phyloP scores from a whole-genome alignment of 345 rosid genomes.

The Luvunga scandens region DNA sequence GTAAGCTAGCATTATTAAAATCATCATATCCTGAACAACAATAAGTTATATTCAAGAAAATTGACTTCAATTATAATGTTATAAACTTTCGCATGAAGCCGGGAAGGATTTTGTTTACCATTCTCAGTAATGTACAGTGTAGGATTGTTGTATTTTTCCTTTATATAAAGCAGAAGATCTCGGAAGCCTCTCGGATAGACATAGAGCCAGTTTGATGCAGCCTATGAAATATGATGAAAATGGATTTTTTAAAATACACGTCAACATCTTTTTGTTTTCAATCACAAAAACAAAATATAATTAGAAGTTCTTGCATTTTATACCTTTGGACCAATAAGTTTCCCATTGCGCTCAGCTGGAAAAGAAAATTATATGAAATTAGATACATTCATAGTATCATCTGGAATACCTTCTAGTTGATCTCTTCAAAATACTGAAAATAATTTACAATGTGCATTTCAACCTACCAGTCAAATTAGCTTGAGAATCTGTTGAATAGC shows the following conservation, averaged over 20 bases:
- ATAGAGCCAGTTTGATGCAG: slow-evolving; percentile 27
- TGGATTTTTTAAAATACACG: too few relatives aligned
- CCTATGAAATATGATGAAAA: slow-evolving; percentile 17
- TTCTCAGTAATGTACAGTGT: slow-evolving; percentile 38
- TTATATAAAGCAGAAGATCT: slow-evolving; percentile 24
- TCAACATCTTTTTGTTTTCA: too few relatives aligned
- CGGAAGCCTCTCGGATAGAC: slow-evolving; percentile 32
- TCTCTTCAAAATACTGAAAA: too few relatives aligned
- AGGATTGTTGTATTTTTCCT: slow-evolving; percentile 32
- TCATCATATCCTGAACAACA: slow-evolving; percentile 25
- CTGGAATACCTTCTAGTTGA: too few relatives aligned
- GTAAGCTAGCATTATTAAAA: slow-evolving; percentile 29
- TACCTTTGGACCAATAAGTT: slow-evolving; percentile 37
- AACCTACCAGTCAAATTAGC: slow-evolving; percentile 16
- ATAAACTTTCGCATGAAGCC: too few relatives aligned
- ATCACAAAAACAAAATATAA: not conserved
- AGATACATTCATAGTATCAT: not conserved
- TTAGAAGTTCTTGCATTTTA: not conserved
- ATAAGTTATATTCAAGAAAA: not conserved
- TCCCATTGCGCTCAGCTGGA: slow-evolving; percentile 33
- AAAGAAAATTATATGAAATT: not conserved
- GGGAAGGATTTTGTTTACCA: slow-evolving; percentile 18
- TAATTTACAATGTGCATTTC: too few relatives aligned
- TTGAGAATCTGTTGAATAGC: slow-evolving; percentile 26
- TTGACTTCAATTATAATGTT: too few relatives aligned